These are phyloP conservation scores for Solanum ossicruentum DNA, from an alignment of 257 asterid species.

Conservation along the genomic window DNA sequence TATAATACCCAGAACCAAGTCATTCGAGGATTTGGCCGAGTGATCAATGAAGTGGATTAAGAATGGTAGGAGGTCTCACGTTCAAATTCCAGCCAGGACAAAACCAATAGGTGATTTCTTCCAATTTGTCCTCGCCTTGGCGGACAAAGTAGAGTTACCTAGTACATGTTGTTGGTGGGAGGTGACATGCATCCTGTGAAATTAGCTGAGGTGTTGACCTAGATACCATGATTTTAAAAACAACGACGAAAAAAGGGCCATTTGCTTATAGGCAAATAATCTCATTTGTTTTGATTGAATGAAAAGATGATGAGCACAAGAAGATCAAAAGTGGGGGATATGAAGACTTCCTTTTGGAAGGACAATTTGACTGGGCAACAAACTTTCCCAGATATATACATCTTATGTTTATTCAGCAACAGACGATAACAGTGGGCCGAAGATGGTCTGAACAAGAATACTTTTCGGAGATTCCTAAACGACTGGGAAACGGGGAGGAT, in stretches of 20 bases:
- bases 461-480: background rate
- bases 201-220: too few relatives aligned
- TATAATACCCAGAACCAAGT: background rate
- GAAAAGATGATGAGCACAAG: too few relatives aligned
- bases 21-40: background rate
- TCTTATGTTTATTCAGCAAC: background rate
- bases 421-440: background rate
- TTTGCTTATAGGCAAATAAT: background rate
- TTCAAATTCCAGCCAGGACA: too few relatives aligned
- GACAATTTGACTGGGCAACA: background rate
- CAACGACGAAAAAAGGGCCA: too few relatives aligned
- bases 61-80: too few relatives aligned
- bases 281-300: background rate
- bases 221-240: too few relatives aligned
- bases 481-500: background rate
- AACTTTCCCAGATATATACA: background rate
- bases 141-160: too few relatives aligned
- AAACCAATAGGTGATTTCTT: too few relatives aligned
- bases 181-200: too few relatives aligned
- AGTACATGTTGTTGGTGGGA: too few relatives aligned
- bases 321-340: background rate
- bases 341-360: background rate
- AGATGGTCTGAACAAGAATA: background rate
- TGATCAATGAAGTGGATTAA: too few relatives aligned
- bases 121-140: too few relatives aligned